Evolutionary conservation across 1,284 basidiomycete species (phyloP).

Genomic region (Pascua sp.): DNA sequence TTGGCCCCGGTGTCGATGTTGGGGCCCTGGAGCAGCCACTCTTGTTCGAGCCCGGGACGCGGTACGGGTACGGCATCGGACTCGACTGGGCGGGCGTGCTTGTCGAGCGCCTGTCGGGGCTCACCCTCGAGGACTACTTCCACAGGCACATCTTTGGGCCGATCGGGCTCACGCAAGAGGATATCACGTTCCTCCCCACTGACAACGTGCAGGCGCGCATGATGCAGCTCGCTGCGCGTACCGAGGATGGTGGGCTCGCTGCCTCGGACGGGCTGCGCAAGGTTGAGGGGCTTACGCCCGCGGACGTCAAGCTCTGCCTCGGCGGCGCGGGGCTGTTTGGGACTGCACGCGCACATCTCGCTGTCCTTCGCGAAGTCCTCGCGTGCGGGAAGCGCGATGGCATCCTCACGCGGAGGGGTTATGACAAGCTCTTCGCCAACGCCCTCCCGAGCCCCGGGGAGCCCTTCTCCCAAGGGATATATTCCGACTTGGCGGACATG

Average conservation of each 20-base stretch:
- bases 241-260: conserved; percentile 14
- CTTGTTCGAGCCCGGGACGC: conserved; percentile 36
- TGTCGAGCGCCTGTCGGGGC: conserved; percentile 32
- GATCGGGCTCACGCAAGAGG: conserved; percentile 22
- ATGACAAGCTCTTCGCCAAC: conserved; percentile 22
- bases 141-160: conserved; percentile 37
- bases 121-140: conserved; percentile 36
- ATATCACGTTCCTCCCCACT: conserved; percentile 33
- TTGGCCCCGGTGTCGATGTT: conserved; percentile 5
- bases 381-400: conserved; percentile 13
- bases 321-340: conserved; percentile 40
- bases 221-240: conserved; percentile 19
- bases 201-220: conserved; percentile 9
- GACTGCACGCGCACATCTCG: conserved; percentile 32
- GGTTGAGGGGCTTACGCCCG: not conserved
- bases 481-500: conserved; percentile 11
- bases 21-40: conserved; percentile 18
- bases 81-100: conserved; percentile 43
- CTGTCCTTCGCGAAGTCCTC: conserved; percentile 28
- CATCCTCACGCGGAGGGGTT: conserved; percentile 20
- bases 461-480: conserved; percentile 1
- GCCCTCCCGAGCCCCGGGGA: conserved; percentile 16
- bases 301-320: conserved; percentile 3
- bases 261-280: conserved; percentile 4
- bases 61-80: conserved; percentile 30